These are phyloP conservation scores for Arachis stenosperma DNA, from an alignment of 306 rosid species.

Conservation along the genomic window DNA sequence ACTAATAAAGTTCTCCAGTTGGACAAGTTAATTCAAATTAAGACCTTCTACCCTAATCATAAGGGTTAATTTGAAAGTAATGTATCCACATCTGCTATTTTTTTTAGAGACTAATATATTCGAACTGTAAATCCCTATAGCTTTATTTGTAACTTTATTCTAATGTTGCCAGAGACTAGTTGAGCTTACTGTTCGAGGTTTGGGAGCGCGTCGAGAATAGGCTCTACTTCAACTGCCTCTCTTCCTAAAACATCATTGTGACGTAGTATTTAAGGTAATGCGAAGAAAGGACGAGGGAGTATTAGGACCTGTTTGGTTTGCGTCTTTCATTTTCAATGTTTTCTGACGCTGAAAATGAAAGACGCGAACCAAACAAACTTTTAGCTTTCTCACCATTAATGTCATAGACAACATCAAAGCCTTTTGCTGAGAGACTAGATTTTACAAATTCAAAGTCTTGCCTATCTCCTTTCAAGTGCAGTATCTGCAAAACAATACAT, in stretches of 20 bases:
- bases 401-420: conserved; percentile 93
- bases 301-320: no score
- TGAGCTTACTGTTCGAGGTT: conserved; percentile 83
- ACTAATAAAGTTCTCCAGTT: no score
- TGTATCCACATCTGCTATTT: no score
- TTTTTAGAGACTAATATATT: no score
- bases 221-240: conserved; percentile 88
- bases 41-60: no score
- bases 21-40: no score
- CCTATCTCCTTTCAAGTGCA: conserved; percentile 97
- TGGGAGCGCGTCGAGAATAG: conserved; percentile 86
- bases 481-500: conserved; percentile 54
- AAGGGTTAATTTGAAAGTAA: no score
- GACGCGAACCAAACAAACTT: conserved; percentile 16
- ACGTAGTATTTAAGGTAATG: background rate
- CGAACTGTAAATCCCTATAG: no score
- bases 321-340: no score
- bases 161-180: conserved; percentile 1
- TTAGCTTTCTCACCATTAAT: conserved; percentile 66
- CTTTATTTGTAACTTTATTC: no score
- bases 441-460: conserved; percentile 82
- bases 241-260: conserved; percentile 60
- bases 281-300: no score
- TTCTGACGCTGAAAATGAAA: background rate
- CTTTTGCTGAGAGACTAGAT: conserved; percentile 85